phyloP scores from a whole-genome alignment of 2,329 filamentous ascomycete genomes.

The Penicillium sp. region DNA sequence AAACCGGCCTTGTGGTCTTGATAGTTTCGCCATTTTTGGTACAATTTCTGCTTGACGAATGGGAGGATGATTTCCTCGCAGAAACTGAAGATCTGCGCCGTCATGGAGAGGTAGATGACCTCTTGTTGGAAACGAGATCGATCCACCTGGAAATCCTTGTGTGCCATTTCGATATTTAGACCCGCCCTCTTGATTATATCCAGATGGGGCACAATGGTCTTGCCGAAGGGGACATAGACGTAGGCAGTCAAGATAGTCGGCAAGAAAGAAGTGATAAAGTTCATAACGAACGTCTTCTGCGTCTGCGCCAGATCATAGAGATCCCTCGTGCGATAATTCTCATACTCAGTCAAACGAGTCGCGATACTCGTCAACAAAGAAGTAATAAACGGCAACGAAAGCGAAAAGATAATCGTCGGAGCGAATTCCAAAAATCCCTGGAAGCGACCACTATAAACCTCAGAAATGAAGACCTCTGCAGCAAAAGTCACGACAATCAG shows the following conservation, averaged over 20 bases:
- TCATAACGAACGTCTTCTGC: slow-evolving; percentile 91
- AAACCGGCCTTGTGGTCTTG: slow-evolving; percentile 34
- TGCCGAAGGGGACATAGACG: slow-evolving; percentile 90
- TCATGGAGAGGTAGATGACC: slow-evolving; percentile 95
- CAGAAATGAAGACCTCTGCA: slow-evolving; percentile 93
- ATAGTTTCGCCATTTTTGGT: slow-evolving; percentile 66
- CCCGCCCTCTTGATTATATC: slow-evolving; percentile 74
- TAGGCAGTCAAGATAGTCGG: slow-evolving; percentile 92
- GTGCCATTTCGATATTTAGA: slow-evolving; percentile 25
- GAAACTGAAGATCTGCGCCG: slow-evolving; percentile 87
- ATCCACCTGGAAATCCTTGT: slow-evolving; percentile 77
- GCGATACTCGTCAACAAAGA: slow-evolving; percentile 76
- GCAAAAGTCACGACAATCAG: slow-evolving; percentile 87
- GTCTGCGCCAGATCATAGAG: slow-evolving; percentile 83
- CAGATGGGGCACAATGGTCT: slow-evolving; percentile 80
- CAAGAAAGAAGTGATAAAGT: slow-evolving; percentile 95
- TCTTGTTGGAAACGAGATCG: slow-evolving; percentile 82
- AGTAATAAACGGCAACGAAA: slow-evolving; percentile 77
- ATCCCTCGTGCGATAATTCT: slow-evolving; percentile 91
- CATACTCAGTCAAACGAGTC: slow-evolving; percentile 74
- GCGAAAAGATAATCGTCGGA: slow-evolving; percentile 84
- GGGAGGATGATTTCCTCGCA: slow-evolving; percentile 83
- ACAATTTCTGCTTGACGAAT: slow-evolving; percentile 77
- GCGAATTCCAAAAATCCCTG: slow-evolving; percentile 84
- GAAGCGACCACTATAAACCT: slow-evolving; percentile 87